phyloP scores from a whole-genome alignment of 768 basidiomycete species.

The Tricholoma sp. region DNA sequence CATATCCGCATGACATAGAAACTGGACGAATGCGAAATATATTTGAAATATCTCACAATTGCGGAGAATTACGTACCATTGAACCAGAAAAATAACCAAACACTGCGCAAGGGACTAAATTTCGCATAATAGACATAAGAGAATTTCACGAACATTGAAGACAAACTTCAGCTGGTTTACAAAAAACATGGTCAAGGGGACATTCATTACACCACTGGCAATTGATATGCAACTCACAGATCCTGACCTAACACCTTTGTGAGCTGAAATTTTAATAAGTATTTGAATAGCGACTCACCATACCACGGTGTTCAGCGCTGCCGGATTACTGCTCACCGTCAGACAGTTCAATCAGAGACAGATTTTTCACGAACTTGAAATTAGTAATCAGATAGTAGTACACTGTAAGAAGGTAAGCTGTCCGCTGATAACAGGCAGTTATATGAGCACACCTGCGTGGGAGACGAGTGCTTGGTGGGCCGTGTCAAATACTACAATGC shows the following conservation, averaged over 20 bases:
- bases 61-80: constrained; percentile 29
- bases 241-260: constrained; percentile 27
- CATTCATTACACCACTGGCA: background rate
- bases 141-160: constrained; percentile 32
- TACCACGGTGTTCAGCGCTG: constrained; percentile 2
- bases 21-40: constrained; percentile 16
- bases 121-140: background rate
- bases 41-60: background rate
- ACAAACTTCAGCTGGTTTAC: constrained; percentile 37
- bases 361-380: no score
- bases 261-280: background rate
- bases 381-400: no score
- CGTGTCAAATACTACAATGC: no score
- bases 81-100: constrained; percentile 46
- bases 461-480: no score
- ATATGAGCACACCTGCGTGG: no score
- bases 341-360: no score
- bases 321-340: background rate
- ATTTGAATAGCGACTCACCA: constrained; percentile 1
- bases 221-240: constrained; percentile 22
- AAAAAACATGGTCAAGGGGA: background rate
- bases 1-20: constrained; percentile 49
- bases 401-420: no score
- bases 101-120: constrained; percentile 27
- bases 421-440: no score